Base-by-base conservation (phyloP, 257 asterid genomes). In the Avicennia marina region DNA sequence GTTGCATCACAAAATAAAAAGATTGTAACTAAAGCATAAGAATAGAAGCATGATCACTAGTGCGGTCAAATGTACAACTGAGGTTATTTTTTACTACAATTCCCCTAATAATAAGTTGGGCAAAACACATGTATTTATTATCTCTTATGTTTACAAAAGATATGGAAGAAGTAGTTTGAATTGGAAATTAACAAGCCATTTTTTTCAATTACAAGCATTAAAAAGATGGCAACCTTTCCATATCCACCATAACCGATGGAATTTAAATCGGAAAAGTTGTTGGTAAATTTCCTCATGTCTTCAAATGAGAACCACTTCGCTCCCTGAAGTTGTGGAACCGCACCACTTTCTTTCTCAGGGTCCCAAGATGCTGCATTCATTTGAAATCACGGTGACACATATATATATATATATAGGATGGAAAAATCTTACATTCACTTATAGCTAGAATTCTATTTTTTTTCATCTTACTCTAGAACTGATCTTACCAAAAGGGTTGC, bases 191-290 rank as follows among this genome's bases (percentile, higher is more conserved):
- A 5, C 41, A 5, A 11, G 41, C 7, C 33, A 29, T 29, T 29
- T 7, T 29, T 29, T 3, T 29, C 7, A 8, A 50, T 12, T 50
- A 24, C 17, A 16, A 38, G 58, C 15, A 15, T 3, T 1, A 52
- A 44, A 33, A 65, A 56, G 25, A 19, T n/a, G 26, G 1, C 29
- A 63, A 87, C 97, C 87, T 89, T 89, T 63, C 97, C 95, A 33
- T 89, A 89, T 60, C 97, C 97, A 46, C 97, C 97, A 45, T 62
- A 31, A 4, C 97, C 97, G 40, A 89, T 75, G 71, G 94, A 86
- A 58, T 89, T 81, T 38, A 81, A 56, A 51, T 85, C 95, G 2
- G 95, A 78, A 65, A 89, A 89, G 72, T 75, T 78, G 69, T 77
- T 43, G 9, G 95, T 79, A 58, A 76, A 78, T 66, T 71, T 89